Evolutionary conservation across 495 filamentous ascomycete genomes (phyloP).

Genomic region (Glarea lozoyensis): DNA sequence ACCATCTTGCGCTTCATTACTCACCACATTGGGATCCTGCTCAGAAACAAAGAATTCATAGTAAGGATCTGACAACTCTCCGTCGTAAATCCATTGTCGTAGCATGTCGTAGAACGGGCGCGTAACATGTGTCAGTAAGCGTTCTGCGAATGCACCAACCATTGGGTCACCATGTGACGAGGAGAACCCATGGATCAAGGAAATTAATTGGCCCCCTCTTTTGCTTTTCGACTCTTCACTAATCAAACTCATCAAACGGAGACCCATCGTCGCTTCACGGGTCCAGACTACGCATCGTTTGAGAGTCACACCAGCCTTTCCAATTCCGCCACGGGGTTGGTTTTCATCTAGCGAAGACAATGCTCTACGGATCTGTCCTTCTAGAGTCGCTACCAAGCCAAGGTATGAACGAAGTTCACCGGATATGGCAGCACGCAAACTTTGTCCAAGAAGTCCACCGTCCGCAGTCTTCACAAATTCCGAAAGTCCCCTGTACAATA

Average conservation of each 20-base stretch:
- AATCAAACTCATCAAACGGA: constrained; percentile 89
- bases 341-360: constrained; percentile 57
- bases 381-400: constrained; percentile 83
- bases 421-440: constrained; percentile 80
- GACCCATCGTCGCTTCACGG: constrained; percentile 89
- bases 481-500: constrained; percentile 74
- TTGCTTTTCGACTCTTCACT: constrained; percentile 82
- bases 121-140: constrained; percentile 84
- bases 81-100: constrained; percentile 95
- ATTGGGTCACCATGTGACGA: constrained; percentile 93
- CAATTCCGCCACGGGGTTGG: constrained; percentile 54
- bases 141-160: constrained; percentile 88
- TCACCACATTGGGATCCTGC: constrained; percentile 45
- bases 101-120: constrained; percentile 95
- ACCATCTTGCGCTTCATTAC: constrained; percentile 32
- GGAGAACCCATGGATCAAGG: constrained; percentile 86
- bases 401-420: constrained; percentile 84
- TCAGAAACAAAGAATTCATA: constrained; percentile 93
- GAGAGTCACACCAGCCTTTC: constrained; percentile 87
- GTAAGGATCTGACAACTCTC: constrained; percentile 92
- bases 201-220: constrained; percentile 90
- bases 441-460: constrained; percentile 74
- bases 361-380: constrained; percentile 85
- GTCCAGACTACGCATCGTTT: constrained; percentile 98
- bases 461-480: constrained; percentile 65